Evolutionary conservation across 108 stramenopile species (phyloP).

Genomic region (Heterococcus sp.): DNA sequence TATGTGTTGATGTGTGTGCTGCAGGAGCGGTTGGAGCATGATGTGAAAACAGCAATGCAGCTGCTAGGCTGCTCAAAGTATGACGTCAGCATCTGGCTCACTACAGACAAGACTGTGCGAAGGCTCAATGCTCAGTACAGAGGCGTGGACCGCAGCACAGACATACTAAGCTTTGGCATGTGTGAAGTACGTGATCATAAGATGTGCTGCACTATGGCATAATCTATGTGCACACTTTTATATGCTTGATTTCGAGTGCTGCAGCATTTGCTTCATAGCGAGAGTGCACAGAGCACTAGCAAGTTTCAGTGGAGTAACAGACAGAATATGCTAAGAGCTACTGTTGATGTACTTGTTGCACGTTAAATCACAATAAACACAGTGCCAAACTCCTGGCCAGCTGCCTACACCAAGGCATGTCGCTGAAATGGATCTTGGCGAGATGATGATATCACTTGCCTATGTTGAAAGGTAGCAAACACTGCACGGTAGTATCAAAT

Average conservation of each 20-base stretch:
- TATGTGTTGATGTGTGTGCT: not conserved
- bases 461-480: constrained; percentile 74
- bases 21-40: not conserved
- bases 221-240: no score
- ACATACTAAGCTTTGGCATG: constrained; percentile 78
- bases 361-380: not conserved
- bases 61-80: constrained; percentile 16
- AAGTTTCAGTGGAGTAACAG: not conserved
- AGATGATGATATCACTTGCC: constrained; percentile 80
- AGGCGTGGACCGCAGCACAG: constrained; percentile 61
- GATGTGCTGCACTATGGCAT: not conserved
- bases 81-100: constrained; percentile 19
- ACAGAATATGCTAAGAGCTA: not conserved
- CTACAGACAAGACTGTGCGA: constrained; percentile 13
- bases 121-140: constrained; percentile 18
- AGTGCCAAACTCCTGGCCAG: not conserved
- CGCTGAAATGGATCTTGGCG: constrained; percentile 79
- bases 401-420: constrained; percentile 53
- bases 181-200: constrained; percentile 27
- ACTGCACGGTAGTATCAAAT: no score
- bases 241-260: no score
- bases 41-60: not conserved
- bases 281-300: no score
- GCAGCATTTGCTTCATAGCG: no score
- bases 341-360: no score